phyloP scores from a whole-genome alignment of 108 stramenopile species.

The Nitzschia palea region DNA sequence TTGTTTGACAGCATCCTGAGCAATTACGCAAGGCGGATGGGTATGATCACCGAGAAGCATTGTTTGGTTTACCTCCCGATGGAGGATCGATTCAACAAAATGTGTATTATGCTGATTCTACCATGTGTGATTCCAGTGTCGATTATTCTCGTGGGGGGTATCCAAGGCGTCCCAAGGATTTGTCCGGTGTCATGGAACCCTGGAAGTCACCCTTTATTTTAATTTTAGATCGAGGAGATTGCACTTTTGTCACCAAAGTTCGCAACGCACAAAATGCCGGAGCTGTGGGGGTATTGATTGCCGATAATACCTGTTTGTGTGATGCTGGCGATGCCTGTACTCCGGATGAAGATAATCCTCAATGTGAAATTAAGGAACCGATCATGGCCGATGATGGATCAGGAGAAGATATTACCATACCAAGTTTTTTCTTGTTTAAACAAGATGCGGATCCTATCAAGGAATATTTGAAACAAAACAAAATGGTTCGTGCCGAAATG shows the following conservation, averaged over 20 bases:
- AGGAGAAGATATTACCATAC: slow-evolving; percentile 91
- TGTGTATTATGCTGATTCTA: slow-evolving; percentile 77
- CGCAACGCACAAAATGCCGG: slow-evolving; percentile 90
- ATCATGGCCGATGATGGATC: slow-evolving; percentile 98
- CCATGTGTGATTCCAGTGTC: slow-evolving; percentile 63
- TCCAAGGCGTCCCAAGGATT: slow-evolving; percentile 49
- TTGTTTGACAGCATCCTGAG: slow-evolving; percentile 6
- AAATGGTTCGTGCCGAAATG: slow-evolving; percentile 80
- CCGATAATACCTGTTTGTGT: slow-evolving; percentile 90
- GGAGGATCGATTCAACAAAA: slow-evolving; percentile 87
- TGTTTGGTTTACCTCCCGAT: slow-evolving; percentile 92
- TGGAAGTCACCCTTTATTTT: slow-evolving; percentile 86
- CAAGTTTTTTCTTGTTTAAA: slow-evolving; percentile 85
- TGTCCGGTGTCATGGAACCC: slow-evolving; percentile 45
- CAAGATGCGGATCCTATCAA: slow-evolving; percentile 81
- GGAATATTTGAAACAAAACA: slow-evolving; percentile 57
- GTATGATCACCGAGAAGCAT: slow-evolving; percentile 90
- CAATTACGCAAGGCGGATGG: slow-evolving; percentile 43
- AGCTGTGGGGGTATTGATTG: slow-evolving; percentile 91
- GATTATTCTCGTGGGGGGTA: slow-evolving; percentile 55
- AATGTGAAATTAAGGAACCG: slow-evolving; percentile 79
- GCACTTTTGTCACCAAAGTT: slow-evolving; percentile 79
- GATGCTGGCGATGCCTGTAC: slow-evolving; percentile 29
- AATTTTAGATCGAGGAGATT: slow-evolving; percentile 92
- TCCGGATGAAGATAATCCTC: slow-evolving; percentile 4